Percentiles rank a stretch among this genome's conserved stretches.
Conservation (phyloP, 495 filamentous ascomycete species). For the Chaetomium cochliodes region DNA sequence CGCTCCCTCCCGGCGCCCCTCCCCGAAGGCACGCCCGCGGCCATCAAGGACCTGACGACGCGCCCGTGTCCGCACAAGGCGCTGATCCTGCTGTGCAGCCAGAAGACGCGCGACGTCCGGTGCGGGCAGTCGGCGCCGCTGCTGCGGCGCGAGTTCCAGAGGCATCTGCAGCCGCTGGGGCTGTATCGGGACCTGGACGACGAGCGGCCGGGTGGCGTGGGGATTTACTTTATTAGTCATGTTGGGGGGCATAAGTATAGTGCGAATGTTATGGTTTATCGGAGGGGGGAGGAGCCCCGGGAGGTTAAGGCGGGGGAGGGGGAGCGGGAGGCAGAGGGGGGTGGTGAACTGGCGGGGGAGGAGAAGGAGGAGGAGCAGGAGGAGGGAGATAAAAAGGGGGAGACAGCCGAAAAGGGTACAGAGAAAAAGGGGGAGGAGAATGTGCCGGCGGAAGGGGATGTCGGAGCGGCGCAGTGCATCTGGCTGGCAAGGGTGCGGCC, state of each 20-base stretch:
- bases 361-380: conserved; percentile 11
- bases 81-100: conserved; percentile 90
- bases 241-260: conserved; percentile 93
- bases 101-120: conserved; percentile 87
- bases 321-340: not conserved
- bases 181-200: conserved; percentile 86
- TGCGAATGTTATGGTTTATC: conserved; percentile 89
- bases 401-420: conserved; percentile 20
- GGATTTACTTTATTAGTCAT: conserved; percentile 93
- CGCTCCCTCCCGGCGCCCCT: conserved; percentile 56
- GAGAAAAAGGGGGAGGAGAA: conserved; percentile 25
- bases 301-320: conserved; percentile 20
- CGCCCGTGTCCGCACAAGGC: conserved; percentile 75
- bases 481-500: conserved; percentile 89
- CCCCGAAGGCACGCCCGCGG: conserved; percentile 33
- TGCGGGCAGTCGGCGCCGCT: conserved; percentile 92
- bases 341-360: conserved; percentile 21
- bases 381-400: conserved; percentile 26
- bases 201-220: conserved; percentile 81
- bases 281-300: conserved; percentile 55
- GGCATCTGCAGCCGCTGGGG: conserved; percentile 80
- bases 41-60: conserved; percentile 54
- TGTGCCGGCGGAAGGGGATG: conserved; percentile 41
- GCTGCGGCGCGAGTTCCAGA: conserved; percentile 79
- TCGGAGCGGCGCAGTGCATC: conserved; percentile 80